Base-by-base conservation (phyloP, 148 eudicot genomes). In the Linanthus parryae region DNA sequence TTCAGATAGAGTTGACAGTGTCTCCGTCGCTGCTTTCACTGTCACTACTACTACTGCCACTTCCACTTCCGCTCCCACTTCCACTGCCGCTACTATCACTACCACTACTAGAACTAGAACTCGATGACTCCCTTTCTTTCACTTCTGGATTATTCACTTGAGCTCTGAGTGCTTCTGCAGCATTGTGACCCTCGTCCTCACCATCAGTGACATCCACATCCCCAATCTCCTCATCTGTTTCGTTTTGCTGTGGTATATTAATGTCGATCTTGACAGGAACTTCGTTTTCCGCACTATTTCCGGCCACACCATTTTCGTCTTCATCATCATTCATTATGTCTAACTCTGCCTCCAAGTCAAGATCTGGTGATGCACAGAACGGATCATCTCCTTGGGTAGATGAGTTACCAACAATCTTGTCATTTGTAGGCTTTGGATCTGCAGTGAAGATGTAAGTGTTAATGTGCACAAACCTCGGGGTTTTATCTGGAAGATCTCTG, bases 121-220 rank as follows among this genome's bases (percentile, higher is more conserved):
- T n/a, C n/a, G n/a, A n/a, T n/a, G n/a, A n/a, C n/a, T n/a, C n/a
- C n/a, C n/a, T n/a, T n/a, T n/a, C n/a, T n/a, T n/a, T n/a, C n/a
- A n/a, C n/a, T n/a, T n/a, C n/a, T n/a, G n/a, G n/a, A n/a, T n/a
- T n/a, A 65, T 82, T 74, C 41, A 76, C 81, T 60, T 81, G 98
- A 22, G 81, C 94, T 68, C 84, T 74, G 9, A 83, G 95, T n/a
- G 79, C 94, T 61, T 84, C 94, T 12, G 95, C 95, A 20, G 98
- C 94, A 69, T 69, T 87, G 7, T 50, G 68, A 14, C 73, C 88
- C 43, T 64, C 72, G 24, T 68, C 84, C 25, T 78, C 84, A 16
- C 73, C 94, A 29, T 83, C 94, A 39, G 81, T 86, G 10, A 68
- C 69, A 26, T 86, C 98, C 28, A 85, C 88, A 45, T 85, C 92